Evolutionary conservation across 139 green algal genomes (phyloP), one percentile per base, ranked within the genome.

Genomic region (Chlamydomonas applanata): DNA sequence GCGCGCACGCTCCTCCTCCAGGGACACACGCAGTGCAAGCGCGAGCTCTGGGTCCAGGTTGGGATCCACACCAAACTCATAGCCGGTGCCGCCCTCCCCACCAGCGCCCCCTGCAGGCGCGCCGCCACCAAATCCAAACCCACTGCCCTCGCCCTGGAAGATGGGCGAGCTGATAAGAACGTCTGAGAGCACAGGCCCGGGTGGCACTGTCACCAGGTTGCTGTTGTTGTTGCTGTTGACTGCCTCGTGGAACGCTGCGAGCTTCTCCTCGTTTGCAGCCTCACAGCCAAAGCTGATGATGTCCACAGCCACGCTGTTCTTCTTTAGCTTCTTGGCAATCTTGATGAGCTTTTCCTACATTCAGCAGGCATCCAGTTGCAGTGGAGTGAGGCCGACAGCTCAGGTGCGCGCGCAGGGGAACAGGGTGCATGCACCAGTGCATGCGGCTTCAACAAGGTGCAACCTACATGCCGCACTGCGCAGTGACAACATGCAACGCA

Each of bases 241-340:
- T 1, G 95, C 96, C 22, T 78, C 83, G 2, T 93, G 83, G 78
- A 99, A 98, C 3, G 92, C 91, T 30, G 95, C 88, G 22, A 99
- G 87, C 86, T 98, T 99, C 60, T 96, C 91, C 56, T 78, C 75
- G 68, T 98, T 97, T 16, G 89, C 80, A 49, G 89, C 83, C 17
- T 85, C 77, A 17, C 78, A 84, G 1, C 92, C 95, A 81, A 98
- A 99, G 77, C 72, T 89, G 20, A 99, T 89, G 11, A 99, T 81
- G 78, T 99, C 96, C 29, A 99, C 90, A 1, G 96, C 94, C 27
- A 99, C 94, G 73, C 98, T 99, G 89, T 99, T 99, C 85, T 99
- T 99, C 86, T 99, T 99, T 36, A 99, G 83, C 87, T 98, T 98
- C 89, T 99, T 99, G 35, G 87, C 96, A 33, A 98, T 97, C 83